Base-by-base conservation (phyloP, 2,329 filamentous ascomycete genomes). In the Beauveria sp. region DNA sequence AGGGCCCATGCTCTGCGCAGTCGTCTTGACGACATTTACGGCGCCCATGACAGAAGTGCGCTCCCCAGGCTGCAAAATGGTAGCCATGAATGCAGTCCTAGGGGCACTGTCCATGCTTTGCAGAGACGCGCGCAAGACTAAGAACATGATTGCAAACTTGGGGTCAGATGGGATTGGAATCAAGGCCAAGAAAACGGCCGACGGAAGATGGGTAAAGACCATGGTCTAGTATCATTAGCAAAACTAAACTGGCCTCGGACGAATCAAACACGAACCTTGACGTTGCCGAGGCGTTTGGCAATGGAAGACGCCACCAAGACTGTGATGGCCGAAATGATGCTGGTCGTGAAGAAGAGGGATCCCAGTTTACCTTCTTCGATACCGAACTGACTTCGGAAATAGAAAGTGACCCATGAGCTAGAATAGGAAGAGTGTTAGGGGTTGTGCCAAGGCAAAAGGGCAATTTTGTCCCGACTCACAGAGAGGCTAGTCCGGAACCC, bases 151-250 rank as follows among this genome's bases (percentile, higher is more conserved):
- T 0, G 87, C 80, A 5, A 85, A 63, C 12, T 75, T 75, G 0
- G 85, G 72, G 3, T 77, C 75, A 22, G 75, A 71, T 0, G 86
- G 84, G 0, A 86, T 67, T 0, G 85, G 83, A 24, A 91, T 83
- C 22, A 90, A 71, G 16, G 82, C 76, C 1, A 90, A 79, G 65
- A 85, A 86, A 28, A 90, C 72, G 8, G 87, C 78, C 0, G 86
- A 89, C 0, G 88, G 88, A 0, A 91, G 76, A 66, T 91, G 87
- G 0, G 87, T 90, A 67, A 89, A 88, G 9, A 89, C 86, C 88
- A 91, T 91, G 1, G 87, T 90, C 77, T 65, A 16, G 10, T 24
- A n/a, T 12, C 1, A 20, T 57, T 28, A 48, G 44, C 18, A 26
- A 41, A 48, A 2, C 16, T 10, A 1, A 18, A n/a, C 14, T 3